Base-by-base conservation (phyloP, 2,329 filamentous ascomycete genomes). In the Diaporthe sp. region DNA sequence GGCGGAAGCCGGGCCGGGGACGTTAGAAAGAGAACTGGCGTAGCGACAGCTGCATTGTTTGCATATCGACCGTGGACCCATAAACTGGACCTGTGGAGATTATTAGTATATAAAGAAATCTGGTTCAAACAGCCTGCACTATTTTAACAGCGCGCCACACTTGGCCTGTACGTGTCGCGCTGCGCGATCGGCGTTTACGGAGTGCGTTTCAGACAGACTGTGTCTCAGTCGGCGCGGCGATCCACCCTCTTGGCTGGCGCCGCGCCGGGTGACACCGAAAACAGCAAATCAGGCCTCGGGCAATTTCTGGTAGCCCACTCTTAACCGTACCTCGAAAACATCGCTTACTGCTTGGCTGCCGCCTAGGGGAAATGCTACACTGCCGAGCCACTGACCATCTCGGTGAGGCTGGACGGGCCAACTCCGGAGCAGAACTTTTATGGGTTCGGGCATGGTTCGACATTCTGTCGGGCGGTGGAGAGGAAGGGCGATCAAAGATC, bases 171-270 rank as follows among this genome's bases (percentile, higher is more conserved):
- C 59, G 59, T 32, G 39, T 27, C 42, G 59, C 27, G 19, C 13
- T 25, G 59, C 59, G 42, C 19, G 61, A 65, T 65, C 61, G 61
- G 13, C 61, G 61, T 50, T 35, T 4, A 25, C 61, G 17, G 61
- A 35, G 42, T 19, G 30, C 30, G 27, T 44, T 50, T 25, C 42
- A 65, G 47, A 65, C 61, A 65, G 25, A 25, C 42, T 5, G 1
- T 25, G 61, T 65, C 61, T 65, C 61, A 42, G 42, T 65, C 61
- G 61, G 61, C 61, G 61, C 61, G 61, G 61, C 61, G 61, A 19
- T 9, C 61, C 61, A 65, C 61, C 22, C 27, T 50, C 30, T 7
- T 65, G 30, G 61, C 61, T 42, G 17, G 19, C 6, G 22, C 42
- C 22, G 42, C 22, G 44, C 61, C 25, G n/a, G 3, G 35, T 15